phyloP scores from a whole-genome alignment of 805 yeast species.

The Candida anglica region DNA sequence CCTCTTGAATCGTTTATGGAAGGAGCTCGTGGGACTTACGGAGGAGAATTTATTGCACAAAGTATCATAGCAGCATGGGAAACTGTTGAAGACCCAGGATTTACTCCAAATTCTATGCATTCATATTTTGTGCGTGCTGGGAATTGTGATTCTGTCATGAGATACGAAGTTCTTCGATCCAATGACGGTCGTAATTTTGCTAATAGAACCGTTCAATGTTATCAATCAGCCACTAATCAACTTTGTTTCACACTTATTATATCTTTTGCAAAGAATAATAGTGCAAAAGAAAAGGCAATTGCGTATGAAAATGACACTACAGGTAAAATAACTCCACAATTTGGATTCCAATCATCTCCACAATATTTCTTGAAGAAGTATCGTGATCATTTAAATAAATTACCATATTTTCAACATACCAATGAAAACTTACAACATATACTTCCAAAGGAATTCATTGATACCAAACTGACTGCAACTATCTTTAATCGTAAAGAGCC shows the following conservation, averaged over 20 bases:
- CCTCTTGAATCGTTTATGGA: constrained; percentile 19
- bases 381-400: constrained; percentile 7
- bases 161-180: constrained; percentile 19
- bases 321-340: constrained; percentile 10
- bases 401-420: constrained; percentile 21
- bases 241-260: constrained; percentile 19
- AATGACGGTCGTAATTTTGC: constrained; percentile 22
- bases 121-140: constrained; percentile 26
- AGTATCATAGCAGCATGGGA: constrained; percentile 25
- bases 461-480: neutral
- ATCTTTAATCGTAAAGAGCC: constrained; percentile 13
- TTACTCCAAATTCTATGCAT: constrained; percentile 24
- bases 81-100: constrained; percentile 16
- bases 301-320: neutral
- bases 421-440: constrained; percentile 23
- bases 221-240: constrained; percentile 13
- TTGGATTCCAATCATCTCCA: constrained; percentile 17
- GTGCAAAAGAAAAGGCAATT: constrained; percentile 2
- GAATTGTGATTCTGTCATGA: constrained; percentile 13
- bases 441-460: constrained; percentile 19
- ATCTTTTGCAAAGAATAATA: constrained; percentile 20
- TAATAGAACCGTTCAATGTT: constrained; percentile 19
- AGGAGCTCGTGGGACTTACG: constrained; percentile 23
- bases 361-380: constrained; percentile 17
- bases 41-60: constrained; percentile 25